Evolutionary conservation across 2,329 filamentous ascomycete species (phyloP), one percentile per base, ranked within the genome.

Genomic region (Coleophoma cylindrospora): DNA sequence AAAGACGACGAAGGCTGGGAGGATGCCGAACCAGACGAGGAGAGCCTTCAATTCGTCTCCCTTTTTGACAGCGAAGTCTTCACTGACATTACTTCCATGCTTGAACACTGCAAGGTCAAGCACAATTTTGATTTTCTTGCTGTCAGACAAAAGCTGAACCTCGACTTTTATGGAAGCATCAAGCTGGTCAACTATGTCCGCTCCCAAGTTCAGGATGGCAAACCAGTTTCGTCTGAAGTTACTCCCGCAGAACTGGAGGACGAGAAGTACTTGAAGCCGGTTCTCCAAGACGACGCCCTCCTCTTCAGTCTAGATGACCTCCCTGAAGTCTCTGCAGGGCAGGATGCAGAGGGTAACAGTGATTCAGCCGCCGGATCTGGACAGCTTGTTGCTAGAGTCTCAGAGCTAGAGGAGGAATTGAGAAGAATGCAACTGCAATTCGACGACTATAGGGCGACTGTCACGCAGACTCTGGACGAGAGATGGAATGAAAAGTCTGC

Each of bases 241-340:
- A 75, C 81, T 3, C 72, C 73, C 34, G 71, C 74, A 2, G 74
- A 83, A 22, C 83, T 96, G 54, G 76, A 83, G n/a, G 81, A 90
- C 54, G 92, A 97, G 56, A 77, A 79, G 56, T 95, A 84, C 63
- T 75, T 99, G 51, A 87, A 87, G 64, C 94, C 94, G 0, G 84
- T 91, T 4, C 71, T 99, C 8, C 86, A 94, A 51, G 90, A 96
- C 58, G 94, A 99, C 66, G 88, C 91, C 4, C 74, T 97, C 48
- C 81, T 99, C 33, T 91, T 95, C 64, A 88, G 81, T 50, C 75
- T 99, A 17, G 92, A 95, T 56, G 94, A 96, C 54, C 74, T 95
- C 15, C 74, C 77, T 33, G 74, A 79, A 32, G 61, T 68, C 32
- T 61, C 63, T 40, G 56, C 58, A 48, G 63, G 70, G 46, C 64